Base-by-base conservation (phyloP, 495 filamentous ascomycete species). In the Penicillium bovifimosum region DNA sequence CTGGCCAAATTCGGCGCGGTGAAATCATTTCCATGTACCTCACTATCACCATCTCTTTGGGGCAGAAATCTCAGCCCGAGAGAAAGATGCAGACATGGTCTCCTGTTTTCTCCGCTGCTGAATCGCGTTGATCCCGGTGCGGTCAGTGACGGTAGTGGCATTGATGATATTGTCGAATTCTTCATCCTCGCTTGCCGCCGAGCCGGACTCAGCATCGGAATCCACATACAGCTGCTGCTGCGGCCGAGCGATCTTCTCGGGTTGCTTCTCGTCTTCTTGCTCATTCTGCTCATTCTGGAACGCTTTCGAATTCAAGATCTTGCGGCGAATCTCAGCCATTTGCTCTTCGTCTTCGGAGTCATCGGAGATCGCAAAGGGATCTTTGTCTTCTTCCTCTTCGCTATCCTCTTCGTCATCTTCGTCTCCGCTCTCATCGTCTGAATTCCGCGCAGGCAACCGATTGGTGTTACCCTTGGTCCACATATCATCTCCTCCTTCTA, bases 391-490 rank as follows among this genome's bases (percentile, higher is more conserved):
- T 8, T 76, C 80, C 42, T 77, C 78, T 44, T 70, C 68, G 5
- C 76, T 71, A 10, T 77, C 71, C 0, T 68, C 73, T 53, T 44
- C 72, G 10, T 68, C 74, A 1, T 77, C 75, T 3, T 75, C 78
- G 1, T 79, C 76, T 14, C 76, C 76, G 0, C 80, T 78, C 2
- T 80, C 77, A 0, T 77, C 77, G 27, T 78, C 75, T 0, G 78
- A 79, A 34, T 78, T 79, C 6, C 47, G 32, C n/a, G 78, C 56
- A 4, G 66, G 63, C 56, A 79, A 58, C 33, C 86, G 79, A 63
- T 96, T 96, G 56, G 85, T 82, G 66, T 96, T 96, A 16, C 92
- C 92, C 18, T 82, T 80, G 29, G 81, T 86, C 91, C 90, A 95
- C 18, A 86, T 80, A 71, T 93, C 88, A 38, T 81, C 76, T 26